A percentile compares a stretch with the other conserved stretches of the same genome.
Conservation (phyloP, 257 asterid genomes). For the Penstemon newberryi region DNA sequence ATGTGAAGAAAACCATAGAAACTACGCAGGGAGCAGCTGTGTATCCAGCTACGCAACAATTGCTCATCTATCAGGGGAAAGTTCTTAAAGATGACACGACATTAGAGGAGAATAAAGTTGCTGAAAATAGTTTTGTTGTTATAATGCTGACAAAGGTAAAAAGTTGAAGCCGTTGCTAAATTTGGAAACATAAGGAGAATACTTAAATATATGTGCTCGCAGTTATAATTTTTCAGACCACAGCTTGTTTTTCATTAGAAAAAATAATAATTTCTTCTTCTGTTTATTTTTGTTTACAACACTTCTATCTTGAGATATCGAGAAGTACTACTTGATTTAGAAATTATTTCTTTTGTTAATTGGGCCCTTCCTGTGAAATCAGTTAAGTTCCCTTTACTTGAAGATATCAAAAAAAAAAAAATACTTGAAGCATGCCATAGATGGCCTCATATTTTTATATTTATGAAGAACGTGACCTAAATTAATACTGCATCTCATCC, state of each 20-base stretch:
- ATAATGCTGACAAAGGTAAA: constrained; percentile 71
- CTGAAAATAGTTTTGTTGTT: constrained; percentile 66
- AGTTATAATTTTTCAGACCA: too few relatives aligned
- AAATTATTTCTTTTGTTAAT: background rate
- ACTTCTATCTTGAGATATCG: background rate
- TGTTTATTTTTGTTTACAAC: too few relatives aligned
- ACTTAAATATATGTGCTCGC: background rate
- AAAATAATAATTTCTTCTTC: too few relatives aligned
- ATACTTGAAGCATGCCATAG: too few relatives aligned
- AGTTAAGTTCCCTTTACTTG: too few relatives aligned
- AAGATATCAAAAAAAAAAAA: too few relatives aligned
- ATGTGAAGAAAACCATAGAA: constrained; percentile 74
- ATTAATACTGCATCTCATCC: too few relatives aligned
- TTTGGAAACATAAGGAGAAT: background rate
- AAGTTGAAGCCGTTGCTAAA: constrained; percentile 8
- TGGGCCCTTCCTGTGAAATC: too few relatives aligned
- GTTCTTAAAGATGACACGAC: constrained; percentile 78
- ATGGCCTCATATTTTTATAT: too few relatives aligned
- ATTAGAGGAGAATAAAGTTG: constrained; percentile 68
- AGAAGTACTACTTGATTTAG: background rate
- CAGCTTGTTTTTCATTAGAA: too few relatives aligned
- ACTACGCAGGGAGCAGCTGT: constrained; percentile 59
- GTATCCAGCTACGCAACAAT: constrained; percentile 67
- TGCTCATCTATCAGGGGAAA: constrained; percentile 80
- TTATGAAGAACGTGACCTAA: too few relatives aligned